These are phyloP conservation scores for Saraca asoca DNA, from an alignment of 331 rosid genomes.

Conservation along the genomic window DNA sequence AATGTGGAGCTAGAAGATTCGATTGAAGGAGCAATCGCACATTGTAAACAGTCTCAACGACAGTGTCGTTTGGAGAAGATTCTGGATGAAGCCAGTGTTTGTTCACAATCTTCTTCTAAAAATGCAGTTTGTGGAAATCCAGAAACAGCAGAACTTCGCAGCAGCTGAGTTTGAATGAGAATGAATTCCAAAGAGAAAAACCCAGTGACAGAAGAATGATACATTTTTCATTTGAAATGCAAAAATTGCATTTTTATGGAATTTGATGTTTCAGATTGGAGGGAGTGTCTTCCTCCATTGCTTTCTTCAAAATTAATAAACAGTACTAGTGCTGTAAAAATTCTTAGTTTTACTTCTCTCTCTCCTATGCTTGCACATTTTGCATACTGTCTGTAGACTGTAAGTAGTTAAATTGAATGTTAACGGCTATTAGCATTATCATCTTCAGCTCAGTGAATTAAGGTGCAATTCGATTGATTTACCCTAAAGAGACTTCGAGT, in stretches of 20 bases:
- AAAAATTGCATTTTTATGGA: slow-evolving; percentile 38
- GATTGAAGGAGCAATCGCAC: slow-evolving; percentile 92
- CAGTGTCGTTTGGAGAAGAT: slow-evolving; percentile 35
- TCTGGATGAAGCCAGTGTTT: slow-evolving; percentile 37
- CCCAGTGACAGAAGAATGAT: slow-evolving; percentile 22
- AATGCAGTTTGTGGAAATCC: slow-evolving; percentile 38
- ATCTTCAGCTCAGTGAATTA: slow-evolving; percentile 22
- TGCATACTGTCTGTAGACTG: slow-evolving; percentile 15
- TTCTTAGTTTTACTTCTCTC: not conserved
- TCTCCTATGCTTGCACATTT: not conserved
- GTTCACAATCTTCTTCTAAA: slow-evolving; percentile 40
- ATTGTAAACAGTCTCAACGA: slow-evolving; percentile 79
- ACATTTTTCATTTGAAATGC: slow-evolving; percentile 7
- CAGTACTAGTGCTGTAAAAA: too few relatives aligned
- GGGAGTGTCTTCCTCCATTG: slow-evolving; percentile 22
- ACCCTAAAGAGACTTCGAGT: slow-evolving; percentile 21
- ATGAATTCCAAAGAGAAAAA: not conserved
- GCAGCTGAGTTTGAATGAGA: too few relatives aligned
- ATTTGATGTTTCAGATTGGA: slow-evolving; percentile 38
- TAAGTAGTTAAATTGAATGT: slow-evolving; percentile 22
- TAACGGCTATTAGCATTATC: slow-evolving; percentile 9
- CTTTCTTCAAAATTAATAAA: slow-evolving; percentile 21
- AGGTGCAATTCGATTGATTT: slow-evolving; percentile 25
- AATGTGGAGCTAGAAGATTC: slow-evolving; percentile 71
- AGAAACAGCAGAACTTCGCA: too few relatives aligned